Evolutionary conservation across 768 basidiomycete genomes (phyloP).

Genomic region (Tricholomella constricta): DNA sequence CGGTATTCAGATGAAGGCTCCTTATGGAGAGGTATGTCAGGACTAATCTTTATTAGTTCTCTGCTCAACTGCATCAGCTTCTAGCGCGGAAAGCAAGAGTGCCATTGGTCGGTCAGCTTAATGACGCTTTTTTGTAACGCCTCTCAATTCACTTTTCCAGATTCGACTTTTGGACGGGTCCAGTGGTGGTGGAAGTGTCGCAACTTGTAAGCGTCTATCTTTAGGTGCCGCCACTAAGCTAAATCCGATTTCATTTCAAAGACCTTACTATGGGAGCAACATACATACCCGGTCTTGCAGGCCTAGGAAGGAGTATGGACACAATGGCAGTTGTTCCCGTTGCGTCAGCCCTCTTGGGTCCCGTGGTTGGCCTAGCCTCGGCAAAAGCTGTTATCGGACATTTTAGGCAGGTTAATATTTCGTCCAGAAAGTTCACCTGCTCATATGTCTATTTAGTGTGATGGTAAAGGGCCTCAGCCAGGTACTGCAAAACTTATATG

Average conservation of each 20-base stretch:
- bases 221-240: not conserved
- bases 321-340: slow-evolving; percentile 39
- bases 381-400: slow-evolving; percentile 40
- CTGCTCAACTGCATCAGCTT: slow-evolving; percentile 19
- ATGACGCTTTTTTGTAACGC: not conserved
- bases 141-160: slow-evolving; percentile 16
- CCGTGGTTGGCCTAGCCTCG: slow-evolving; percentile 42
- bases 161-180: slow-evolving; percentile 43
- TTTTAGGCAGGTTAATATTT: slow-evolving; percentile 30
- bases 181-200: slow-evolving; percentile 44
- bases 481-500: slow-evolving; percentile 2
- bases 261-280: slow-evolving; percentile 40
- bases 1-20: slow-evolving; percentile 39
- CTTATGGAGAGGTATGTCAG: slow-evolving; percentile 38
- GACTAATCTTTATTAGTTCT: not conserved
- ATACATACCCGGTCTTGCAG: slow-evolving; percentile 38
- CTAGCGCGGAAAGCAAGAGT: slow-evolving; percentile 36
- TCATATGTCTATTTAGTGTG: slow-evolving; percentile 25
- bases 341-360: slow-evolving; percentile 39
- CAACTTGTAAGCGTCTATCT: slow-evolving; percentile 29
- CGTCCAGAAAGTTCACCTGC: not conserved
- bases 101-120: slow-evolving; percentile 31
- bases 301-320: slow-evolving; percentile 39
- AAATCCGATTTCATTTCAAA: slow-evolving; percentile 1
- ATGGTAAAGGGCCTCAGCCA: slow-evolving; percentile 44